Conservation (phyloP, 495 filamentous ascomycete species). For the Aspergillus affinis region DNA sequence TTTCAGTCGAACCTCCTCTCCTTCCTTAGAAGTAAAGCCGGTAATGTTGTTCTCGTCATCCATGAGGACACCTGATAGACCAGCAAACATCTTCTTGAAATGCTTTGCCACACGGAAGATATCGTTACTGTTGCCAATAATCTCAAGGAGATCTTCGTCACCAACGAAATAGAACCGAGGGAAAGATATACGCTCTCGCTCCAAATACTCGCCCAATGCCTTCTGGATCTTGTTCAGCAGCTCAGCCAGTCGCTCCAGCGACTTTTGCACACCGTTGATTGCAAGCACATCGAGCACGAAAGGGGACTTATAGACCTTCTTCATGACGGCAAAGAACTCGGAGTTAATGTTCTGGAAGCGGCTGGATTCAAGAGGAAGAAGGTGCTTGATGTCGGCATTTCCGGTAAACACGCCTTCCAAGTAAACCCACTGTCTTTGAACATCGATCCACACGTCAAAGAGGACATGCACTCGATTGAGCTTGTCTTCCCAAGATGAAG, state of each 20-base stretch:
- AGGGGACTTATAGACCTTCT: slow-evolving; percentile 94
- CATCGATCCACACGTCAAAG: slow-evolving; percentile 99
- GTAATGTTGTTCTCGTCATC: slow-evolving; percentile 86
- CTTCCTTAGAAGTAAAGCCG: slow-evolving; percentile 94
- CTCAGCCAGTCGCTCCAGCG: slow-evolving; percentile 88
- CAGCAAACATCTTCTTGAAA: slow-evolving; percentile 99
- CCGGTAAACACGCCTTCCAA: slow-evolving; percentile 97
- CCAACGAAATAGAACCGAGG: slow-evolving; percentile 99
- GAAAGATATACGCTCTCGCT: slow-evolving; percentile 95
- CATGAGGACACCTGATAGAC: slow-evolving; percentile 83
- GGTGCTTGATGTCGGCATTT: slow-evolving; percentile 97
- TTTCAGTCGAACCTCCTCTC: slow-evolving; percentile 83
- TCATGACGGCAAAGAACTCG: slow-evolving; percentile 96
- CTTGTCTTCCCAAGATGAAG: slow-evolving; percentile 95
- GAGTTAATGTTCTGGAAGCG: slow-evolving; percentile 99
- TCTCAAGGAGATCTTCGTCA: slow-evolving; percentile 98
- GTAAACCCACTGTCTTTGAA: slow-evolving; percentile 99
- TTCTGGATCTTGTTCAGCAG: slow-evolving; percentile 99
- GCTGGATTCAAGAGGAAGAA: slow-evolving; percentile 91
- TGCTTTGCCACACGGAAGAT: slow-evolving; percentile 94
- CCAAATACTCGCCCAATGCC: slow-evolving; percentile 95
- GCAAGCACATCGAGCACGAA: slow-evolving; percentile 93
- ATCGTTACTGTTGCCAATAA: slow-evolving; percentile 98
- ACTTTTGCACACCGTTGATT: slow-evolving; percentile 93
- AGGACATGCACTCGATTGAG: slow-evolving; percentile 95